phyloP scores from a whole-genome alignment of 2,329 filamentous ascomycete species.

The Colletotrichum sp. region DNA sequence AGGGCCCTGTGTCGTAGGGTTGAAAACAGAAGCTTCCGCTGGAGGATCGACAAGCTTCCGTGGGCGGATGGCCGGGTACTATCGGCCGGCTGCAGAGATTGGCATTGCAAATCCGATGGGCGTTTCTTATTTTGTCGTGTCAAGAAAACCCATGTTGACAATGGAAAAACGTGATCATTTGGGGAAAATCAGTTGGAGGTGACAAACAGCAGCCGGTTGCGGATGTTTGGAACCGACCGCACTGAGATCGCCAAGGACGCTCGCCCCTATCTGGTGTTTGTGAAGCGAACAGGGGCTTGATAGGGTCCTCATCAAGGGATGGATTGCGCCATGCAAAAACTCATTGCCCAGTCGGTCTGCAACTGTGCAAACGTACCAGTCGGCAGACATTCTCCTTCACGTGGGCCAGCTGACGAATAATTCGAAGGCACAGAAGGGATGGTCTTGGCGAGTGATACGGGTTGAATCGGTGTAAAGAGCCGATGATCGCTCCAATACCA shows the following conservation, averaged over 20 bases:
- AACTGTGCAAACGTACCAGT: background rate
- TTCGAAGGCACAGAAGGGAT: background rate
- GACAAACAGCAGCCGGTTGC: background rate
- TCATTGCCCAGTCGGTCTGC: background rate
- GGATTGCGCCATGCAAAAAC: background rate
- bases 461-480: background rate
- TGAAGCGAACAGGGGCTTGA: background rate
- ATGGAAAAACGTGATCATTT: background rate
- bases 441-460: slow-evolving; percentile 5
- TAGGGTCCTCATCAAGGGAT: background rate
- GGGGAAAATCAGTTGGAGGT: background rate
- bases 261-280: background rate
- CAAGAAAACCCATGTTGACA: background rate
- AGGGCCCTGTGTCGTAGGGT: background rate
- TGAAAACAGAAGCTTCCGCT: background rate
- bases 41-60: background rate
- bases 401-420: slow-evolving; percentile 8
- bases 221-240: background rate
- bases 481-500: background rate
- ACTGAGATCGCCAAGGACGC: background rate
- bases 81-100: background rate
- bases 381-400: background rate
- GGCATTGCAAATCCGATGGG: background rate
- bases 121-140: background rate
- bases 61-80: background rate